Base-by-base conservation (phyloP, 2,329 filamentous ascomycete genomes). In the Calonectria crousiana region DNA sequence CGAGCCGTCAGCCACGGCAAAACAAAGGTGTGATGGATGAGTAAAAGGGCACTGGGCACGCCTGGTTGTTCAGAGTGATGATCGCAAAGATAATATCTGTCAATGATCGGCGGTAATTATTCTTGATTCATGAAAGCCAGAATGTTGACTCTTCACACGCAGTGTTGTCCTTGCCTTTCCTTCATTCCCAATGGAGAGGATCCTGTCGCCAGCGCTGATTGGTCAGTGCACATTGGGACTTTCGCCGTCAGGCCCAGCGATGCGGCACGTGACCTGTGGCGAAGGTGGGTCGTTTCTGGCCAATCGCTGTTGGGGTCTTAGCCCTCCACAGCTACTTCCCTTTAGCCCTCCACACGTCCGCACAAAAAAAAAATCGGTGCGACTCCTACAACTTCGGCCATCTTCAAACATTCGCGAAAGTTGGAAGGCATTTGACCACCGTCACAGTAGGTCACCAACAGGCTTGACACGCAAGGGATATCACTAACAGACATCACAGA, bases 401-500 rank as follows among this genome's bases (percentile, higher is more conserved):
- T 84, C 83, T 83, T 81, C 81, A 84, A 84, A 79, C 82, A 82
- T 82, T 85, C 83, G 84, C 82, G 84, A 84, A 80, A 83, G 84
- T 87, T 83, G 85, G 78, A 85, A 82, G 86, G 85, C 84, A 87
- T 49, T 81, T 80, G 81, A 86, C 86, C 83, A 86, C 83, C 82
- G 84, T 87, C 86, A 89, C 82, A 86, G 88, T 90, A 87, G 85
- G 88, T 88, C 77, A 68, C 64, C 71, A 77, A 71, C 73, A 72
- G 69, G 74, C 73, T 78, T 84, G 81, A 85, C 80, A 85, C 84
- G 56, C 47, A 72, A 84, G 76, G 71, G 34, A 71, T 75, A 70
- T 71, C 79, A 82, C 87, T 89, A 83, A 89, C 84, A 78, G 79
- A 76, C 52, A 71, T 76, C 77, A 77, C 84, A 92, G 90, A 92